Base-by-base conservation (phyloP, 306 rosid species). In the Trichosanthes truncata region DNA sequence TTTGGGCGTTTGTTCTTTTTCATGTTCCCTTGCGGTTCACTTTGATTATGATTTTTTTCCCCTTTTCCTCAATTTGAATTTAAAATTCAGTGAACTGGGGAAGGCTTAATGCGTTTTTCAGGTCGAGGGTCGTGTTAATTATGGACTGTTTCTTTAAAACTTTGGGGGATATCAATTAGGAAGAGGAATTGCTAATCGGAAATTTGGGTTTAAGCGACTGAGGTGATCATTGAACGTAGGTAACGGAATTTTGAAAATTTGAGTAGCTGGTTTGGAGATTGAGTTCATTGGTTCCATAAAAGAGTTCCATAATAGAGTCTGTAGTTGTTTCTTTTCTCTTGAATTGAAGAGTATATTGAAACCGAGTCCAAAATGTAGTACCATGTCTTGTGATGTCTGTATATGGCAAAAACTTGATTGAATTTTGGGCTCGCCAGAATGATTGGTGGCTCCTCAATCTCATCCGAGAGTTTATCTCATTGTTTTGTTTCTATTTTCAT, bases 191-290 rank as follows among this genome's bases (percentile, higher is more conserved):
- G 23, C 60, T 49, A 49, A 74, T 74, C 40, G n/a, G 6, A 25
- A 21, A 43, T 72, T 72, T 46, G 36, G 77, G 29, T 3, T 25
- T 13, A 6, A 48, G 40, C 20, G 13, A 45, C 14, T 23, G 14
- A 45, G 57, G 21, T 13, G 57, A 72, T 66, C 36, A 26, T 6
- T 4, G 40, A 72, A 13, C 56, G 7, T 43, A 51, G 33, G 6
- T 11, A 23, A 68, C 3, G 14, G 36, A 45, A 14, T 23, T 23
- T 23, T 45, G 76, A 21, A 71, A 71, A 6, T 2, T 72, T 72
- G n/a, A 45, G 76, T 29, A 12, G 38, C 11, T 74, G 63, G 78
- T 49, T 77, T 77, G 63, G 73, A 52, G 49, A 76, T 74, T 65
- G 76, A 76, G 38, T 63, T 75, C 55, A 51, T 45, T 23, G 68